phyloP scores from a whole-genome alignment of 768 basidiomycete species.

The Agrocybe praecox region DNA sequence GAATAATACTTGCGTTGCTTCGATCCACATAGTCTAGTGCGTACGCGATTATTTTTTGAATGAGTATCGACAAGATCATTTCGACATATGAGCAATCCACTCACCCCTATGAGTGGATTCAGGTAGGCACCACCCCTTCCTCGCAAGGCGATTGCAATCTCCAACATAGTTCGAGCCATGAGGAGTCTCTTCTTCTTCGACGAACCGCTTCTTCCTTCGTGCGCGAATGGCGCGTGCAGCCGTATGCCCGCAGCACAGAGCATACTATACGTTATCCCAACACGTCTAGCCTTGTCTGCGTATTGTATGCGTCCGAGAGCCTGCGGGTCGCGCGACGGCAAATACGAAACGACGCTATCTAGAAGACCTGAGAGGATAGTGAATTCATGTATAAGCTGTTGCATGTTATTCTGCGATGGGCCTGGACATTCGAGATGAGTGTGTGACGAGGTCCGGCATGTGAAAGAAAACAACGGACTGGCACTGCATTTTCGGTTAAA shows the following conservation, averaged over 20 bases:
- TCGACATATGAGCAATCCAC: not conserved
- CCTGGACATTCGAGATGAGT: constrained; percentile 5
- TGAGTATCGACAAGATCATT: not conserved
- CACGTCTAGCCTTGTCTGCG: constrained; percentile 17
- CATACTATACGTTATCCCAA: constrained; percentile 36
- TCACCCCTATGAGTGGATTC: constrained; percentile 33
- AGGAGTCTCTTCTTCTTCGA: constrained; percentile 22
- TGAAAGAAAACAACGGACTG: constrained; percentile 25
- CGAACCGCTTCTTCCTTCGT: constrained; percentile 17
- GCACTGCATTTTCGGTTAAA: constrained; percentile 26
- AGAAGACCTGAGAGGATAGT: constrained; percentile 22
- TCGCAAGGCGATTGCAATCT: constrained; percentile 18
- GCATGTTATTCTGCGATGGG: constrained; percentile 12
- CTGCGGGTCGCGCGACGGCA: constrained; percentile 15
- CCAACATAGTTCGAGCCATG: constrained; percentile 21
- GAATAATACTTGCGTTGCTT: constrained; percentile 24
- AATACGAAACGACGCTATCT: constrained; percentile 16
- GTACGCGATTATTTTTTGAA: not conserved
- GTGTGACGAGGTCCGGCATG: not conserved
- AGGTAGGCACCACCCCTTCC: constrained; percentile 19
- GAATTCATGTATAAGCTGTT: constrained; percentile 23
- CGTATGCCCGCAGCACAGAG: constrained; percentile 37
- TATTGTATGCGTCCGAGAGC: constrained; percentile 14
- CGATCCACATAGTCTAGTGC: constrained; percentile 23
- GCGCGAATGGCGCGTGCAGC: constrained; percentile 31